Percentiles rank a stretch among this genome's conserved stretches.
Evolutionary conservation across 1,139 yeast genomes (phyloP).

Genomic region (Hyphopichia buzzinii): DNA sequence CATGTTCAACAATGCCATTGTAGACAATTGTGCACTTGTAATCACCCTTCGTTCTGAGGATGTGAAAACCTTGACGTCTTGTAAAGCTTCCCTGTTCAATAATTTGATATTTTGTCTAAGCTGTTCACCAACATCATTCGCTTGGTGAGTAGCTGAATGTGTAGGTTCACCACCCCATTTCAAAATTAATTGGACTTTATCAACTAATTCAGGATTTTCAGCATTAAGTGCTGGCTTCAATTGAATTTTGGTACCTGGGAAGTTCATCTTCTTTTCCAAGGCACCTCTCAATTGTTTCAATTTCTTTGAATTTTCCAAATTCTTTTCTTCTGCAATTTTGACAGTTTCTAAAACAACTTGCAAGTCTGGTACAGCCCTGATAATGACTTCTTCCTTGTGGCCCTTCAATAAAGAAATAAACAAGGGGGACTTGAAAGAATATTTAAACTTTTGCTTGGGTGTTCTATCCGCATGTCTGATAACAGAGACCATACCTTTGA

Average conservation of each 20-base stretch:
- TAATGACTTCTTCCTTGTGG: slow-evolving; percentile 92
- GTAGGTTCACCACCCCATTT: slow-evolving; percentile 99
- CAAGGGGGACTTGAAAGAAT: slow-evolving; percentile 84
- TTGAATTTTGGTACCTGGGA: slow-evolving; percentile 97
- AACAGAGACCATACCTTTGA: slow-evolving; percentile 88
- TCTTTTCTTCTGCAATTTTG: slow-evolving; percentile 71
- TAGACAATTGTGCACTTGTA: slow-evolving; percentile 86
- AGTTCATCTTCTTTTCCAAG: slow-evolving; percentile 79
- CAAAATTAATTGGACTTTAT: slow-evolving; percentile 90
- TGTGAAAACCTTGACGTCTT: slow-evolving; percentile 83
- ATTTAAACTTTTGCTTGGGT: slow-evolving; percentile 97
- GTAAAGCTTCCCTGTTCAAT: slow-evolving; percentile 78
- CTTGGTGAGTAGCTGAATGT: slow-evolving; percentile 94
- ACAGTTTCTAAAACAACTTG: slow-evolving; percentile 85
- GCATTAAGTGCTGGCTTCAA: slow-evolving; percentile 79
- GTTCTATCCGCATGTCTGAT: slow-evolving; percentile 98
- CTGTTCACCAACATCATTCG: slow-evolving; percentile 93
- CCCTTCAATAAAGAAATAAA: slow-evolving; percentile 89
- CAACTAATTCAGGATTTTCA: slow-evolving; percentile 65
- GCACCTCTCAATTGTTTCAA: slow-evolving; percentile 76
- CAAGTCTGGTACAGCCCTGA: slow-evolving; percentile 83
- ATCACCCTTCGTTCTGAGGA: slow-evolving; percentile 94
- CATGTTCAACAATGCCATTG: slow-evolving; percentile 75
- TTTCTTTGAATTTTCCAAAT: slow-evolving; percentile 78
- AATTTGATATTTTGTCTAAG: slow-evolving; percentile 87